These are phyloP conservation scores for Puya raimondii DNA, from an alignment of 176 grass and related monocot species.

Conservation along the genomic window DNA sequence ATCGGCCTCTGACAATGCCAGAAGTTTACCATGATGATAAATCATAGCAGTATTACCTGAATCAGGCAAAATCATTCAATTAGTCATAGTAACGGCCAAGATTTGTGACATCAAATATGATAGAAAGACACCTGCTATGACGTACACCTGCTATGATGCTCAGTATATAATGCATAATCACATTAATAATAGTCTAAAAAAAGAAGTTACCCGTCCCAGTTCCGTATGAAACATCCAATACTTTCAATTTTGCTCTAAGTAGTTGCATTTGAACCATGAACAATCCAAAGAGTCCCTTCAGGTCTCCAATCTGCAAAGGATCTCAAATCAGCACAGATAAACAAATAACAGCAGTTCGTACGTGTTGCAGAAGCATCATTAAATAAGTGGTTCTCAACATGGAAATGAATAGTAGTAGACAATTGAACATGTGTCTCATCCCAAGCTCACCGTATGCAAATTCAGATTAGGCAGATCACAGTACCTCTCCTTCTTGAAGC, in stretches of 20 bases:
- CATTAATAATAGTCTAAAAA: neutral
- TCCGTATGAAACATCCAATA: constrained; percentile 86
- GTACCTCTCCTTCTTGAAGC: no score
- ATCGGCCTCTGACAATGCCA: constrained; percentile 83
- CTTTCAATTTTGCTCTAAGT: constrained; percentile 63
- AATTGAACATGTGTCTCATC: no score
- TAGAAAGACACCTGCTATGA: neutral
- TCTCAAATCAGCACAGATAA: constrained; percentile 9
- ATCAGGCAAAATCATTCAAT: constrained; percentile 4
- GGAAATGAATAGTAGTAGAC: no score
- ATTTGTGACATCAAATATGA: neutral
- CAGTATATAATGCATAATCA: neutral
- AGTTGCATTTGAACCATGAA: constrained; percentile 92
- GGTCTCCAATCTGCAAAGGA: constrained; percentile 65
- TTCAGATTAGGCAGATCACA: no score
- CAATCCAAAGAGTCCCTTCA: constrained; percentile 89
- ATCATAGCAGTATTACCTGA: constrained; percentile 87
- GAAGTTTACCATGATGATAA: constrained; percentile 94
- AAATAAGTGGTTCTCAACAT: no score
- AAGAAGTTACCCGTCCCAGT: constrained; percentile 57
- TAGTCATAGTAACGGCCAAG: neutral
- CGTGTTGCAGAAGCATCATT: no score
- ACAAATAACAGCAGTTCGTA: neutral
- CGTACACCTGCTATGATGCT: neutral
- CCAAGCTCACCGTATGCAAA: no score